Evolutionary conservation across 371 early-diverging fungal genomes (phyloP), one percentile per base, ranked within the genome.

Genomic region (Lichtheimia hyalospora): DNA sequence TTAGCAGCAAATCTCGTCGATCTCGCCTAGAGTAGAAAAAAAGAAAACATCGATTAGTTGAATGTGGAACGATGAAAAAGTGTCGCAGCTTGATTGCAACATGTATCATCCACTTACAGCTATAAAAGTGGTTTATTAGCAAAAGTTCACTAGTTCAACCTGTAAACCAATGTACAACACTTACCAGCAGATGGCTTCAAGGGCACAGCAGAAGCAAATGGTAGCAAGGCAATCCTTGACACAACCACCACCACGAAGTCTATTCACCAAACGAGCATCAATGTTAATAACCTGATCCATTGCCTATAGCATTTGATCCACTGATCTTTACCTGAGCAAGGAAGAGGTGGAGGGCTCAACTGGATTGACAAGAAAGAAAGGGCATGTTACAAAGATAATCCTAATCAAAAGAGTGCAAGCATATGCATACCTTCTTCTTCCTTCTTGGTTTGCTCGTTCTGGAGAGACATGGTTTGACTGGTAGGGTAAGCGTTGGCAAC

Each of bases 231-330:
- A 72, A 54, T 63, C 73, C 62, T 72, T 72, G 49, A 72, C 64
- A 48, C 73, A 72, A 23, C 73, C 73, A 63, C 73, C 73, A 60
- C 73, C 73, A 44, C 73, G 60, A n/a, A 72, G 60, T 57, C 73
- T 67, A 23, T 46, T 15, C 14, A 18, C 39, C 20, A 14, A 12
- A 53, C 52, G 40, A 3, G 5, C 27, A 10, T 16, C 52, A 57
- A n/a, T 27, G 21, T 40, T 6, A 8, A 10, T 25, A n/a, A n/a
- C 8, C 51, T 42, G 42, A 41, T 40, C 16, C 27, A 14, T 40
- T 16, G 24, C 13, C 42, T 51, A 2, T 24, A 49, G 13, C 7
- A n/a, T 5, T 43, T 39, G 25, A 23, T 40, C 25, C 53, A 20
- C 5, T 43, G 5, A 13, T n/a, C 14, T 41, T 63, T 49, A 63